Conservation (phyloP, 2,329 filamentous ascomycete genomes). For the Chrysosphaeria jannelii region DNA sequence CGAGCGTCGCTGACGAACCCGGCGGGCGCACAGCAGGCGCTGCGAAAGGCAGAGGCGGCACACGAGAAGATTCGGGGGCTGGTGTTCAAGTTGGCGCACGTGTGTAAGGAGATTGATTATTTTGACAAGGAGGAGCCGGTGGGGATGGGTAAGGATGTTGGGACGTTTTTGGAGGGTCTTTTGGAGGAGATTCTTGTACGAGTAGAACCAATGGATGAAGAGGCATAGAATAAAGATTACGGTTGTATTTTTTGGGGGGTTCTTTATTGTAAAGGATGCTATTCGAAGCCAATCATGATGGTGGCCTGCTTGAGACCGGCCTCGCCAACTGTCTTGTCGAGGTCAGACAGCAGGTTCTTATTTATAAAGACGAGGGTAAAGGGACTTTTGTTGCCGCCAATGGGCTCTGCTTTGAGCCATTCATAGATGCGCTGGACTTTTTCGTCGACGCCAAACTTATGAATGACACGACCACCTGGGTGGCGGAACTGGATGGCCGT, state of each 20-base stretch:
- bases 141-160: conserved; percentile 76
- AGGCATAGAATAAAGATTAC: conserved; percentile 6
- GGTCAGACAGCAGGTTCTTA: conserved; percentile 47
- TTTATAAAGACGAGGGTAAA: conserved; percentile 83
- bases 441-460: conserved; percentile 53
- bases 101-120: conserved; percentile 74
- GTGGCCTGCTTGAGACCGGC: conserved; percentile 76
- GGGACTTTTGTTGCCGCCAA: conserved; percentile 49
- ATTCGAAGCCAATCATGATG: conserved; percentile 77
- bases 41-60: conserved; percentile 29
- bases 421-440: conserved; percentile 66
- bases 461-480: conserved; percentile 55
- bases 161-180: conserved; percentile 68
- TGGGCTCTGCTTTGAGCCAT: conserved; percentile 73
- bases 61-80: conserved; percentile 62
- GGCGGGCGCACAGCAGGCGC: conserved; percentile 9
- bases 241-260: too few relatives aligned
- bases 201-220: conserved; percentile 63
- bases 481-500: conserved; percentile 87
- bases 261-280: too few relatives aligned
- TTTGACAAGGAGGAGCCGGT: conserved; percentile 67
- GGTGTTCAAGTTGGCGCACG: conserved; percentile 51
- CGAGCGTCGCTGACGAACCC: conserved; percentile 3
- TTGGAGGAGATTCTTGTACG: conserved; percentile 80
- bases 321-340: conserved; percentile 48